Evolutionary conservation across 257 asterid species (phyloP).

Genomic region (Plantago ovata): DNA sequence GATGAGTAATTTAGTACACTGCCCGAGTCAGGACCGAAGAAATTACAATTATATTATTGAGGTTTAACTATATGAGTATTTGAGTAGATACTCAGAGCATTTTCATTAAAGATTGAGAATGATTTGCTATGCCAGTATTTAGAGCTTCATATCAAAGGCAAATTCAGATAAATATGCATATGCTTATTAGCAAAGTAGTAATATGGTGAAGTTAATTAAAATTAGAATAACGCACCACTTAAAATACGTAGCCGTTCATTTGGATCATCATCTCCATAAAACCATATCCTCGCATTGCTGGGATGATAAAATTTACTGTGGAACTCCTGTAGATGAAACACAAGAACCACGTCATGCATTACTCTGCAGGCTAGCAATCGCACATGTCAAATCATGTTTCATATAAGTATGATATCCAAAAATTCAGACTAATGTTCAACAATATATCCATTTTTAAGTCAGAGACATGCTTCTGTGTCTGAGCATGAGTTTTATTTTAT

Average conservation of each 20-base stretch:
- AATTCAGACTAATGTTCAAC: neutral
- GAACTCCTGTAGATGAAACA: slow-evolving; percentile 61
- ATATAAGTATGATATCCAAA: slow-evolving; percentile 10
- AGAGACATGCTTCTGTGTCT: no score
- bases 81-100: slow-evolving; percentile 7
- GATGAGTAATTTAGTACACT: no score
- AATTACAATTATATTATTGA: no score
- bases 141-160: slow-evolving; percentile 1
- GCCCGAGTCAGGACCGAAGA: no score
- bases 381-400: slow-evolving; percentile 1
- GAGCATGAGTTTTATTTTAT: no score
- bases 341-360: slow-evolving; percentile 13
- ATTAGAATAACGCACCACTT: slow-evolving; percentile 55
- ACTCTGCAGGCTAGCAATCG: neutral
- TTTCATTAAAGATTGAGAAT: neutral
- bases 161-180: neutral
- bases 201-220: neutral
- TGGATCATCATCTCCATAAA: slow-evolving; percentile 95
- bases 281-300: slow-evolving; percentile 97
- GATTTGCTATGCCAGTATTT: slow-evolving; percentile 4
- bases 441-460: neutral
- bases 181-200: neutral
- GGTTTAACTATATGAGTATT: neutral
- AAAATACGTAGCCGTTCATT: slow-evolving; percentile 78
- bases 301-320: slow-evolving; percentile 92